Percentiles rank a stretch among this genome's conserved stretches.
These are phyloP conservation scores for Nicotiana knightiana DNA, from an alignment of 257 asterid species.

Conservation along the genomic window DNA sequence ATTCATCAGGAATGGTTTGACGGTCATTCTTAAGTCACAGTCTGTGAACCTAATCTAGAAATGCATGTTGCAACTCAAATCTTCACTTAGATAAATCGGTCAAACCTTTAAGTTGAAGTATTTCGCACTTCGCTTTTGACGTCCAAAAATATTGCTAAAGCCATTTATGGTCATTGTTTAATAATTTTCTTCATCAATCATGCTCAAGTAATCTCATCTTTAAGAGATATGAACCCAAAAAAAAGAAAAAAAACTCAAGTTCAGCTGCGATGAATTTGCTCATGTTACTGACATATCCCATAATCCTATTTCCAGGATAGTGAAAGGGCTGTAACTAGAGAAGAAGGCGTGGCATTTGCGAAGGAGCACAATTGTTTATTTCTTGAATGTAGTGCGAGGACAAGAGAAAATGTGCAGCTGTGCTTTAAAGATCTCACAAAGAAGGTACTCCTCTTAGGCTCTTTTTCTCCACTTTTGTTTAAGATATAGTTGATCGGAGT, in stretches of 20 bases:
- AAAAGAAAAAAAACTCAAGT: background rate
- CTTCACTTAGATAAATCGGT: background rate
- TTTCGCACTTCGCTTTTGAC: background rate
- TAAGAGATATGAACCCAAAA: background rate
- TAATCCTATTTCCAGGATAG: constrained; percentile 45
- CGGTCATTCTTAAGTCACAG: background rate
- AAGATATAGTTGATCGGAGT: background rate
- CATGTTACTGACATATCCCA: background rate
- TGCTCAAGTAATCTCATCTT: background rate
- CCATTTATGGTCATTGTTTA: background rate
- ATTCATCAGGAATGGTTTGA: background rate
- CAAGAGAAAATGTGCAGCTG: constrained; percentile 68
- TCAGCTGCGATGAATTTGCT: background rate
- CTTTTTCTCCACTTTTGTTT: background rate
- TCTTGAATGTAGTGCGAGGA: constrained; percentile 79
- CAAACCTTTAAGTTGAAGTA: background rate
- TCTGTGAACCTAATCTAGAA: background rate
- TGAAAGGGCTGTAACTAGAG: constrained; percentile 63
- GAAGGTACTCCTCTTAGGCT: constrained; percentile 36
- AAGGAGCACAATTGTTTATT: constrained; percentile 54
- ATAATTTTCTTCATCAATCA: background rate
- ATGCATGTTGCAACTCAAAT: background rate
- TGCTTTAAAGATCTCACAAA: constrained; percentile 59
- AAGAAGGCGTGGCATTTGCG: constrained; percentile 79
- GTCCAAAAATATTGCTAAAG: background rate